A percentile compares a stretch with the other conserved stretches of the same genome.
Evolutionary conservation across 2,329 filamentous ascomycete species (phyloP).

Genomic region (Mycosphaerella sp.): DNA sequence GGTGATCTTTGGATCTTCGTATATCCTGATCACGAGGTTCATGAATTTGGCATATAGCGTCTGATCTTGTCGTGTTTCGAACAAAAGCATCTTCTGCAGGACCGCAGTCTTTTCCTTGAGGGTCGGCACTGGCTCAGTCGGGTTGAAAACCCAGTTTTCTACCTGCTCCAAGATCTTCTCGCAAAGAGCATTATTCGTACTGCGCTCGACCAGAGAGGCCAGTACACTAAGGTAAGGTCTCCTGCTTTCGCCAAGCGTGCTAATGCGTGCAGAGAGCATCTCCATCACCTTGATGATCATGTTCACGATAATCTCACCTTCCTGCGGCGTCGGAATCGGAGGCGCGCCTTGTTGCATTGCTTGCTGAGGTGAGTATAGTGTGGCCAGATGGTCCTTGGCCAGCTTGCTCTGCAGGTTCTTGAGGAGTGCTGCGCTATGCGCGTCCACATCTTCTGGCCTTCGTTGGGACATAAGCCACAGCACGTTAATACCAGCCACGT

Average conservation of each 20-base stretch:
- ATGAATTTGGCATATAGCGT: constrained; percentile 89
- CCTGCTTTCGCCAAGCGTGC: constrained; percentile 80
- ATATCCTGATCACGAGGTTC: constrained; percentile 93
- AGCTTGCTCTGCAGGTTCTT: constrained; percentile 89
- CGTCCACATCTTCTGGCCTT: constrained; percentile 79
- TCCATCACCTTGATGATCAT: constrained; percentile 95
- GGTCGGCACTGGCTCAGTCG: constrained; percentile 90
- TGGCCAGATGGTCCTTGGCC: constrained; percentile 81
- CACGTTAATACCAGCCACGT: constrained; percentile 84
- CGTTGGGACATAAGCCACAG: constrained; percentile 85
- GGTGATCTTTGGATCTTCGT: constrained; percentile 94
- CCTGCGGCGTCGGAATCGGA: constrained; percentile 58
- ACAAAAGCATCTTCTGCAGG: constrained; percentile 97
- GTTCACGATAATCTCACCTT: constrained; percentile 80
- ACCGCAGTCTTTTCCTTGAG: constrained; percentile 99
- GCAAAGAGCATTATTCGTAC: constrained; percentile 76
- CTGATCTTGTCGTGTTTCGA: constrained; percentile 76
- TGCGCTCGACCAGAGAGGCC: constrained; percentile 91
- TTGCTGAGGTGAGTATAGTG: constrained; percentile 56
- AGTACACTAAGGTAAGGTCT: constrained; percentile 92
- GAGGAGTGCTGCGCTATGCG: constrained; percentile 82
- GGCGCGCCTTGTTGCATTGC: constrained; percentile 41
- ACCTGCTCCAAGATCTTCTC: constrained; percentile 92
- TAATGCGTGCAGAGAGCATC: constrained; percentile 85
- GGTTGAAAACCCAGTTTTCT: constrained; percentile 92